phyloP scores from a whole-genome alignment of 2,329 filamentous ascomycete genomes.

The Curvularia verruculosa region DNA sequence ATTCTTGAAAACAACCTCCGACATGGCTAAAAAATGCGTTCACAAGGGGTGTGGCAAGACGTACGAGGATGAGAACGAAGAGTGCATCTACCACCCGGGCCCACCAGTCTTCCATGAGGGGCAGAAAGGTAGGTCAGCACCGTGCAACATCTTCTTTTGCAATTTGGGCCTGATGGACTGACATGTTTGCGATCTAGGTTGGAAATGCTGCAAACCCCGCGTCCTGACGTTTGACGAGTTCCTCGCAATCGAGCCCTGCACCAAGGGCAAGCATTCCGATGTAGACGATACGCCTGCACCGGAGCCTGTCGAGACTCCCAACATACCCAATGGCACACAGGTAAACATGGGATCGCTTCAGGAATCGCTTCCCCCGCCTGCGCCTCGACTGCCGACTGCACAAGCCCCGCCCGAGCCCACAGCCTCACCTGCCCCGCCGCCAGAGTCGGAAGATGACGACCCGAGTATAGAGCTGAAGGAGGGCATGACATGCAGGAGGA shows the following conservation, averaged over 20 bases:
- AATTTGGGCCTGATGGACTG: not conserved
- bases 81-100: constrained; percentile 90
- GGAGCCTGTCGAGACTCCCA: constrained; percentile 56
- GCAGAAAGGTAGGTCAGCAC: constrained; percentile 76
- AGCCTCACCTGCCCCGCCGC: constrained; percentile 42
- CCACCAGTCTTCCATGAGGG: constrained; percentile 94
- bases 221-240: constrained; percentile 99
- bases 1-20: not conserved
- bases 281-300: constrained; percentile 72
- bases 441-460: constrained; percentile 82
- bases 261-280: constrained; percentile 87
- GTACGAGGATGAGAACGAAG: constrained; percentile 80
- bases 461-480: constrained; percentile 73
- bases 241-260: constrained; percentile 89
- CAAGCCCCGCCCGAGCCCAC: constrained; percentile 35
- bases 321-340: constrained; percentile 48
- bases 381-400: constrained; percentile 41
- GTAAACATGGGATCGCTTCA: constrained; percentile 42
- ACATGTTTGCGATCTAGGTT: constrained; percentile 65
- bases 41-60: constrained; percentile 94
- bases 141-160: not conserved
- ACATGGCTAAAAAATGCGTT: constrained; percentile 84
- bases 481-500: constrained; percentile 77
- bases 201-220: constrained; percentile 98
- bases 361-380: constrained; percentile 40